Conservation (phyloP, 202 grass and related monocot species). For the Zoysia matrella region DNA sequence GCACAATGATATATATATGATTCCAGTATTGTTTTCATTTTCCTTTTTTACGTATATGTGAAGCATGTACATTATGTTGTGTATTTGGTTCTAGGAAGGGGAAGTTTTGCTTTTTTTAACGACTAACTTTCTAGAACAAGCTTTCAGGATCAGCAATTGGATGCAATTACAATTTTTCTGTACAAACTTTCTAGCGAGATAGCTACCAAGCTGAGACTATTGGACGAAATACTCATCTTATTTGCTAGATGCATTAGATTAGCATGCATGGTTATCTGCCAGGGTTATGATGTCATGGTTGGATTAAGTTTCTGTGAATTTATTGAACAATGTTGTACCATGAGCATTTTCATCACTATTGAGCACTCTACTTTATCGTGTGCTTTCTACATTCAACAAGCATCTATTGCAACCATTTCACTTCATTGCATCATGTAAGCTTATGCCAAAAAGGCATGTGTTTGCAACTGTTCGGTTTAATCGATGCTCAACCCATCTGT, state of each 20-base stretch:
- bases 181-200: neutral
- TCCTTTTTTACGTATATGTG: neutral
- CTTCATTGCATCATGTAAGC: neutral
- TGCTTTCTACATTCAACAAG: no score
- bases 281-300: neutral
- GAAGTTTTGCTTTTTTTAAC: no score
- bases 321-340: neutral
- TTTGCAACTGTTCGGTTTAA: neutral
- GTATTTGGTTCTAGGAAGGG: neutral
- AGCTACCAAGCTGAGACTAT: neutral
- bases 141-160: neutral
- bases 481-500: neutral
- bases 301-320: neutral
- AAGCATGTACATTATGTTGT: constrained; percentile 4
- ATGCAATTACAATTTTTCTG: no score
- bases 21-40: neutral
- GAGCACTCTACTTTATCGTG: no score
- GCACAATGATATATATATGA: neutral
- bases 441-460: neutral
- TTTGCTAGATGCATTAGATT: neutral
- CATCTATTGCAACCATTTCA: no score
- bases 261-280: neutral
- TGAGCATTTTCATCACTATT: no score
- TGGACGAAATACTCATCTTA: neutral
- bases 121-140: neutral